Evolutionary conservation across 2,329 filamentous ascomycete genomes (phyloP).

Genomic region (Diaporthe longicolla): DNA sequence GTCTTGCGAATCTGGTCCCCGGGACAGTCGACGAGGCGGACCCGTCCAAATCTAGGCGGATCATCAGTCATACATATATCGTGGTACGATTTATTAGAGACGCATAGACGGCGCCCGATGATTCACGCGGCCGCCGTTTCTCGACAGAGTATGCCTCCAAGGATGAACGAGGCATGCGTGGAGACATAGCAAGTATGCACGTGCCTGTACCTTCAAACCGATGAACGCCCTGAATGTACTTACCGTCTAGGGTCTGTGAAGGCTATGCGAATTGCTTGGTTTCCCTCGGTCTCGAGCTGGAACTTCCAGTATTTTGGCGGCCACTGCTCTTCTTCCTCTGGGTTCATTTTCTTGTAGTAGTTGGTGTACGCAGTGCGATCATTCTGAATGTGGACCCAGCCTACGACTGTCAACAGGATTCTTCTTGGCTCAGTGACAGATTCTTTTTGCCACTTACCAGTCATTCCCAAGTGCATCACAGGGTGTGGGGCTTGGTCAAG

Average conservation of each 20-base stretch:
- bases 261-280: slow-evolving; percentile 72
- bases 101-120: too few relatives aligned
- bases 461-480: slow-evolving; percentile 89
- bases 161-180: too few relatives aligned
- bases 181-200: not conserved
- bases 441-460: slow-evolving; percentile 56
- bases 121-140: not conserved
- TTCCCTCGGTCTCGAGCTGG: slow-evolving; percentile 74
- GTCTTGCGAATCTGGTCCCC: slow-evolving; percentile 81
- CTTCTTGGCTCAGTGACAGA: slow-evolving; percentile 13
- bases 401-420: slow-evolving; percentile 62
- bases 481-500: slow-evolving; percentile 86
- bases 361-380: slow-evolving; percentile 83
- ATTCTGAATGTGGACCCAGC: slow-evolving; percentile 91
- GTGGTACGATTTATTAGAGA: not conserved
- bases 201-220: too few relatives aligned
- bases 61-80: not conserved
- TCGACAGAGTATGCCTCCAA: too few relatives aligned
- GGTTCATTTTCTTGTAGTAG: slow-evolving; percentile 81
- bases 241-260: slow-evolving; percentile 85
- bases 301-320: slow-evolving; percentile 95
- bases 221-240: not conserved
- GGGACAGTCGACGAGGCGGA: slow-evolving; percentile 86
- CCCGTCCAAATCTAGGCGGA: slow-evolving; percentile 70
- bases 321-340: slow-evolving; percentile 76